Base-by-base conservation (phyloP, 2,329 filamentous ascomycete genomes). In the Aspergillus aculeatinus region DNA sequence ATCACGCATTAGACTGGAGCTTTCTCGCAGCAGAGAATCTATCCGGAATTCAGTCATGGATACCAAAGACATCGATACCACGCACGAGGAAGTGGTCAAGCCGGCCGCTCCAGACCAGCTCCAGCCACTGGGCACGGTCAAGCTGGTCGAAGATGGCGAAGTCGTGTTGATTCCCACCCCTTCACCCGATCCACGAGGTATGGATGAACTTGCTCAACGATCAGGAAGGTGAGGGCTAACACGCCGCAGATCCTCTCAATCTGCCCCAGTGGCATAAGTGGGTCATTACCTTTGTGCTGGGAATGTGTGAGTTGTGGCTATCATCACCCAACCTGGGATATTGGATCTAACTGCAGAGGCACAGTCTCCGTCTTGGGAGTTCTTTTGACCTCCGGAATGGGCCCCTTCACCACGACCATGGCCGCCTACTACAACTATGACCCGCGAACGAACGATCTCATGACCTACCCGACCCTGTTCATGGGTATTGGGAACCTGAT, bases 391-490 rank as follows among this genome's bases (percentile, higher is more conserved):
- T 62, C 60, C 0, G 60, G 60, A 12, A 62, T 62, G 60, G 60
- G 60, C 1, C 53, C 60, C 19, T 62, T 62, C 49, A 52, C 52
- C 11, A 51, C 58, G 9, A 48, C 56, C 11, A 54, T 59, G 44
- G 19, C 25, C 12, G 42, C 54, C 48, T 62, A 62, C 29, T 58
- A 58, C 6, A 53, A 58, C 2, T n/a, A 62, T 14, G 49, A 59
- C 19, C 31, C n/a, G 2, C 57, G 42, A 0, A 48, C 57, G n/a
- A 58, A 57, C 12, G 60, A 62, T 27, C 60, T 62, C 19, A 44
- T 62, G 25, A 62, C 60, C n/a, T 62, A 62, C 14, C 60, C 60
- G 5, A 62, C 60, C 3, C 31, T 62, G 21, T 62, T 62, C 44
- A 62, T 62, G 60, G 60, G 60, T 0, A 19, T 62, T 2, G 60